phyloP scores from a whole-genome alignment of 768 basidiomycete species.

The Galerina marginata region DNA sequence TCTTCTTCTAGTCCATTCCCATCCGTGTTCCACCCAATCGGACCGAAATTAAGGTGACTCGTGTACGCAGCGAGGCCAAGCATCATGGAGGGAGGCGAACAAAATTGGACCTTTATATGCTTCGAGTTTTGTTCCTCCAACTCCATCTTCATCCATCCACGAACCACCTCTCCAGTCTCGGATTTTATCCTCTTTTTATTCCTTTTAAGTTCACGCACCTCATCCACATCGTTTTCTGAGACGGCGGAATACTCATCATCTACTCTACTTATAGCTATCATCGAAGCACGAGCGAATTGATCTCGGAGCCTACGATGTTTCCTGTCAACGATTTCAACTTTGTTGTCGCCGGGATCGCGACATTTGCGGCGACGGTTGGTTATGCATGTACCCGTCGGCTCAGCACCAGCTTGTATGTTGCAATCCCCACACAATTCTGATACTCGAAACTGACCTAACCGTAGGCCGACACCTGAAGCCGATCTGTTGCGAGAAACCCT shows the following conservation, averaged over 20 bases:
- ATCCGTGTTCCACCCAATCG: constrained; percentile 12
- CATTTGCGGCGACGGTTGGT: constrained; percentile 63
- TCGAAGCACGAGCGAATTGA: neutral
- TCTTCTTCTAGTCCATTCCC: constrained; percentile 11
- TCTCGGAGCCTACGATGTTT: constrained; percentile 40
- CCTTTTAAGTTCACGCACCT: neutral
- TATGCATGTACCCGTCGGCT: constrained; percentile 58
- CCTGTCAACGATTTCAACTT: constrained; percentile 59
- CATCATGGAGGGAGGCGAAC: constrained; percentile 19
- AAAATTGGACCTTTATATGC: constrained; percentile 18
- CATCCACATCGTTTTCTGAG: no score
- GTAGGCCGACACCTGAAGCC: neutral
- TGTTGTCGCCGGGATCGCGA: constrained; percentile 61
- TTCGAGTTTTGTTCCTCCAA: constrained; percentile 7
- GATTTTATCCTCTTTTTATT: neutral
- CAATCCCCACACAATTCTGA: constrained; percentile 8
- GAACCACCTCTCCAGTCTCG: neutral
- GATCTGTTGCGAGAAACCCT: neutral
- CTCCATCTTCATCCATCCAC: constrained; percentile 4
- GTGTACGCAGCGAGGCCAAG: constrained; percentile 28
- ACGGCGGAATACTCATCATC: no score
- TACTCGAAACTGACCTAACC: neutral
- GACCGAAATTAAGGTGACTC: constrained; percentile 23
- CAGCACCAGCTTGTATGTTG: constrained; percentile 32
- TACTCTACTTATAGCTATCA: neutral